These are phyloP conservation scores for Dictyostelium intermedium DNA, from an alignment of 78 protist species.

Conservation along the genomic window DNA sequence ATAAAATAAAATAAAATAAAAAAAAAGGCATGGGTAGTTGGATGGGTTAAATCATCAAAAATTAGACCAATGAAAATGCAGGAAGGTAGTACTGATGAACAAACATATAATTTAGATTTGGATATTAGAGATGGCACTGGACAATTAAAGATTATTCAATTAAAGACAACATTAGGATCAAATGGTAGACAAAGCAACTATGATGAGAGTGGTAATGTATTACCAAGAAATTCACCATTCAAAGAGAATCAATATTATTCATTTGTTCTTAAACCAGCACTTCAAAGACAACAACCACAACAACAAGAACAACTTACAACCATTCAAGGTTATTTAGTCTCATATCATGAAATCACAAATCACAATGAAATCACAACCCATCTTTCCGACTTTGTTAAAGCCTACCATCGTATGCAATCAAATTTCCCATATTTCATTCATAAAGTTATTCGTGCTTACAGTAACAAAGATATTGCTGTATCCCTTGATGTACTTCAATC, in stretches of 20 bases:
- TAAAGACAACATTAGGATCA: neutral
- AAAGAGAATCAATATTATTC: neutral
- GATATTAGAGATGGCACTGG: neutral
- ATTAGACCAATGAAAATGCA: neutral
- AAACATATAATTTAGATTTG: neutral
- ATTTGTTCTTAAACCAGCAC: neutral
- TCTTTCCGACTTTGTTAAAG: neutral
- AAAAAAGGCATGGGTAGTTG: neutral
- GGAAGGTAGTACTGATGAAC: neutral
- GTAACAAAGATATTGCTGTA: neutral
- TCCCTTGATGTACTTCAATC: neutral
- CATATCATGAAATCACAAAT: neutral
- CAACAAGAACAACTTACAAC: neutral
- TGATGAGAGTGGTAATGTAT: neutral
- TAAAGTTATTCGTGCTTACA: neutral
- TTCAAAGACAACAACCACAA: neutral
- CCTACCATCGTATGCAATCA: neutral
- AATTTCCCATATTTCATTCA: neutral
- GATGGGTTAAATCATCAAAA: neutral
- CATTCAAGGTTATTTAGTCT: neutral
- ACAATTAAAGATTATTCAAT: neutral
- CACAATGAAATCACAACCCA: neutral
- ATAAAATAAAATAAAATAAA: no score
- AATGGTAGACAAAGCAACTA: neutral
- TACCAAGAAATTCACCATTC: neutral